Base-by-base conservation (phyloP, 2,329 filamentous ascomycete genomes). In the Pseudocercospora crystallina region DNA sequence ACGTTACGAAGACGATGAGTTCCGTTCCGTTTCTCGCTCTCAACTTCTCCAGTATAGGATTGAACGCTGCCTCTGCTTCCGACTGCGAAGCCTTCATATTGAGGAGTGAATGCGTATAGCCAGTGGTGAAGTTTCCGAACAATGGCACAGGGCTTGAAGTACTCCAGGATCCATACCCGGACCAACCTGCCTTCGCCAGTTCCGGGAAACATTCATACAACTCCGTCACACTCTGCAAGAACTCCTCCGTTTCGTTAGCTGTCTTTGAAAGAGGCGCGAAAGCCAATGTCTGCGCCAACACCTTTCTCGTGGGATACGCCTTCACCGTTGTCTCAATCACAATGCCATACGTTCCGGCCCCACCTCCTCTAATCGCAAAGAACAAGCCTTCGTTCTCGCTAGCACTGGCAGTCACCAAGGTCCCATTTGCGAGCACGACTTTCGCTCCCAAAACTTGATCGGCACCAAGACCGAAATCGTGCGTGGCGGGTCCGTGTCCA, bases 291-390 rank as follows among this genome's bases (percentile, higher is more conserved):
- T 65, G 66, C 17, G 56, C 55, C 35, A 26, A 49, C 12, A 53
- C 54, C 2, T 9, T 54, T 9, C 47, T 49, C 8, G 37, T 54
- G 10, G 62, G 57, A 41, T 58, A 57, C 17, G 49, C 55, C 47
- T 62, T 61, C 14, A 58, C 33, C 2, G 50, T 51, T 3, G 50
- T 53, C 8, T 54, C 53, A 12, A 58, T 37, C 7, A 61, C 64
- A 8, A 64, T 51, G 17, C 61, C 63, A 43, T 63, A 64, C 59
- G 80, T 81, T 64, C 76, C 80, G 14, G 44, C 47, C 8, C 81
- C 80, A 9, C 63, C 61, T 8, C 80, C 81, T 43, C 78, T 76
- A 4, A 83, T 72, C 0, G 76, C 79, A 51, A 70, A 71, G 65
- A 71, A 82, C 8, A 84, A 66, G 49, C 82, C 80, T 0, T 71